Conservation (phyloP, 768 basidiomycete genomes). For the Cyclocybe cylindracea region DNA sequence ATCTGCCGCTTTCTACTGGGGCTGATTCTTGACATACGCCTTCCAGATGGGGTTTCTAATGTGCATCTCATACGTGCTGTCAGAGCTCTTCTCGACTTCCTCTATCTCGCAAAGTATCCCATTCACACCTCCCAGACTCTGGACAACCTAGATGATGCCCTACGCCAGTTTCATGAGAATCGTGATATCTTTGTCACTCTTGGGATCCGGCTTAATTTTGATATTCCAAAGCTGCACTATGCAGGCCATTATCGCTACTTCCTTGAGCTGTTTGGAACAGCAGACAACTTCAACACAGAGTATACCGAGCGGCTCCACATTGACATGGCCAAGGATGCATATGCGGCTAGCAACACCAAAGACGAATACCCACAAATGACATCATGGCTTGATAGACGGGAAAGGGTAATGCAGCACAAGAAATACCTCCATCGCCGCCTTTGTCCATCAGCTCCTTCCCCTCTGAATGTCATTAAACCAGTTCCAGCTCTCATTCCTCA, state of each 20-base stretch:
- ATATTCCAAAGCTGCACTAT: conserved; percentile 37
- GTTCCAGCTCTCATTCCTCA: neutral
- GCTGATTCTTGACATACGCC: conserved; percentile 3
- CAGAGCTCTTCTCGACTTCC: conserved; percentile 12
- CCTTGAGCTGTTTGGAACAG: conserved; percentile 27
- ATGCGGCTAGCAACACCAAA: conserved; percentile 11
- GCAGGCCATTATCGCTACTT: conserved; percentile 24
- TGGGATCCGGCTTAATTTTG: conserved; percentile 30
- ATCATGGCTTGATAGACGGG: conserved; percentile 33
- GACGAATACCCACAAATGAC: conserved; percentile 41
- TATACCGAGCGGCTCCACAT: conserved; percentile 28
- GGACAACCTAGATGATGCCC: conserved; percentile 5
- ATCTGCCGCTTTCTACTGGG: conserved; percentile 11
- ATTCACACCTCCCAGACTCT: conserved; percentile 14
- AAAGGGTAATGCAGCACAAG: conserved; percentile 29
- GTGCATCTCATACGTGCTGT: conserved; percentile 6
- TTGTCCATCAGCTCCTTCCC: neutral
- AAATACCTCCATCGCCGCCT: conserved; percentile 28
- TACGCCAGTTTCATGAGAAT: conserved; percentile 5
- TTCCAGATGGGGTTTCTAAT: conserved; percentile 4
- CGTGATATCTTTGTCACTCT: conserved; percentile 11
- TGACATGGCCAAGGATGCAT: conserved; percentile 25
- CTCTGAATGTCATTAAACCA: neutral
- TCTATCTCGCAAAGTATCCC: conserved; percentile 14
- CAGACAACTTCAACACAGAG: conserved; percentile 35